Conservation (phyloP, 768 basidiomycete species). For the Hortiboletus campestris region DNA sequence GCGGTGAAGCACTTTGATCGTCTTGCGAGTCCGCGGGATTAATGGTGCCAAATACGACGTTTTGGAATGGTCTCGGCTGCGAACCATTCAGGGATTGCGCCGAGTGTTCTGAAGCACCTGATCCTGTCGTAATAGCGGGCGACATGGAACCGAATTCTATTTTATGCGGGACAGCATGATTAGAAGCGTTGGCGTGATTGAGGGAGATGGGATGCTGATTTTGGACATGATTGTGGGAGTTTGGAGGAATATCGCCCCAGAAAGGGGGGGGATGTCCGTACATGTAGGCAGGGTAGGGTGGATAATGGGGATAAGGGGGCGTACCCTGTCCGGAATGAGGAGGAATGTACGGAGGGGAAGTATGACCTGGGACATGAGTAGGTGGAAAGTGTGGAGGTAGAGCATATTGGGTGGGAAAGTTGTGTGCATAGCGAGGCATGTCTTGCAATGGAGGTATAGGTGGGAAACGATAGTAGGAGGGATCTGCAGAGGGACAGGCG, state of each 20-base stretch:
- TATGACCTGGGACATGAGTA: constrained; percentile 22
- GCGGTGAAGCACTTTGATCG: neutral
- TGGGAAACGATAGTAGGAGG: constrained; percentile 19
- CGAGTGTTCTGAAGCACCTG: constrained; percentile 1
- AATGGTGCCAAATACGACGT: constrained; percentile 56
- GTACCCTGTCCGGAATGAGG: constrained; percentile 30
- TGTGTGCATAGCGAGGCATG: constrained; percentile 21
- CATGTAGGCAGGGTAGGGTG: constrained; percentile 33
- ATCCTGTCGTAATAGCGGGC: constrained; percentile 15
- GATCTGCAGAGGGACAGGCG: constrained; percentile 7
- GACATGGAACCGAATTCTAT: constrained; percentile 18
- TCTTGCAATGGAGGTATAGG: constrained; percentile 20
- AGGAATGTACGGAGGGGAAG: constrained; percentile 24
- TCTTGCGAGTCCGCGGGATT: constrained; percentile 26
- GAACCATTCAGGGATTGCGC: constrained; percentile 5
- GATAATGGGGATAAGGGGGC: constrained; percentile 37
- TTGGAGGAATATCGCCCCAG: constrained; percentile 33
- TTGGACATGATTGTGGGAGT: constrained; percentile 18
- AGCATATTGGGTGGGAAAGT: constrained; percentile 15
- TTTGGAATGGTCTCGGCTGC: constrained; percentile 15
- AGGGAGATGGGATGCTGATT: constrained; percentile 12
- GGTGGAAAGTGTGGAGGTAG: constrained; percentile 15
- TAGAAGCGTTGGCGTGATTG: neutral
- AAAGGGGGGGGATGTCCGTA: constrained; percentile 38
- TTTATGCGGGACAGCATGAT: constrained; percentile 2